Evolutionary conservation across 441 rosid species (phyloP).

Genomic region (Jatropha multifida): DNA sequence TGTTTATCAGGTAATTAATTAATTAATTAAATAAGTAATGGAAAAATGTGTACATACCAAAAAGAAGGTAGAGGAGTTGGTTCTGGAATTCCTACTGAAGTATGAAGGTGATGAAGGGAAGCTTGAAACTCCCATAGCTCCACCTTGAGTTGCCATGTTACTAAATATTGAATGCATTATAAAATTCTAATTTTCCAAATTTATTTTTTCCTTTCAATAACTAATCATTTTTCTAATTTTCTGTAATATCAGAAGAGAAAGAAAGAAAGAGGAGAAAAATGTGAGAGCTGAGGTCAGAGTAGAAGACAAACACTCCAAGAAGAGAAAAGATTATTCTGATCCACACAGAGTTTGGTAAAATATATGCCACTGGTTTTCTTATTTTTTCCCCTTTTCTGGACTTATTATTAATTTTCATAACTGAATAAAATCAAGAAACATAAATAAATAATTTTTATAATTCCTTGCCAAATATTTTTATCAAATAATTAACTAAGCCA

Average conservation of each 20-base stretch:
- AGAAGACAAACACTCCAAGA: slow-evolving; percentile 1
- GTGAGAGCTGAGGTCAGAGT: not conserved
- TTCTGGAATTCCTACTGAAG: slow-evolving; percentile 35
- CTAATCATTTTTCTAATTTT: slow-evolving; percentile 7
- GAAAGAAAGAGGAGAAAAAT: no score
- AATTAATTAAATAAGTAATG: no score
- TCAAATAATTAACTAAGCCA: not conserved
- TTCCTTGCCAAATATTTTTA: not conserved
- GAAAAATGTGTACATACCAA: slow-evolving; percentile 39
- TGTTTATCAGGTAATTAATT: not conserved
- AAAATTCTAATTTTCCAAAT: not conserved
- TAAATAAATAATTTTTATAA: not conserved
- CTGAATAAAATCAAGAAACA: not conserved
- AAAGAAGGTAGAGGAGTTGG: slow-evolving; percentile 33
- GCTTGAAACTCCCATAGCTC: slow-evolving; percentile 57
- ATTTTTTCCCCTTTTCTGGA: not conserved
- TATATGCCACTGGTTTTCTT: slow-evolving; percentile 48
- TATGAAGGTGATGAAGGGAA: slow-evolving; percentile 53
- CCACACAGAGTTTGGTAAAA: slow-evolving; percentile 41
- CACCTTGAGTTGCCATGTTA: slow-evolving; percentile 61
- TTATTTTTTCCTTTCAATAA: slow-evolving; percentile 10
- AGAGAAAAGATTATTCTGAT: slow-evolving; percentile 30
- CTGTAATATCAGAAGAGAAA: not conserved
- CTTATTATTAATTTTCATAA: not conserved
- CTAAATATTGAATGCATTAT: not conserved